Evolutionary conservation across 306 rosid genomes (phyloP).

Genomic region (Boehmeria nivea): DNA sequence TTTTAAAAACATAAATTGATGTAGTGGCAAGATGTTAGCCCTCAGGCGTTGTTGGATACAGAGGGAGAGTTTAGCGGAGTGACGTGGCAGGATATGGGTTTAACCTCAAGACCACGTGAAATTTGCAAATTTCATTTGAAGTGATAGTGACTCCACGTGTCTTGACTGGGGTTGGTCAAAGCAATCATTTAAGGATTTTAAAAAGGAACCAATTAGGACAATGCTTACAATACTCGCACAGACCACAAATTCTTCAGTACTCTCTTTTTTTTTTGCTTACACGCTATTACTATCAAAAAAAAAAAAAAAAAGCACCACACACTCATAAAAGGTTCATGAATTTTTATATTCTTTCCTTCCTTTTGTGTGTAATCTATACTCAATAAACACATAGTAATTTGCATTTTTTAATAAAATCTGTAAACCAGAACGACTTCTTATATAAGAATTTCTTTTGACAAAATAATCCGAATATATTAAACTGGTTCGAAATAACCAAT

Average conservation of each 20-base stretch:
- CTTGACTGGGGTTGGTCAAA: neutral
- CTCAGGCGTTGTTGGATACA: too few species aligned
- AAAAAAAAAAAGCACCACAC: neutral
- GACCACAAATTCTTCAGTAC: neutral
- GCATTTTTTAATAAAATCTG: too few species aligned
- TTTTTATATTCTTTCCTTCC: neutral
- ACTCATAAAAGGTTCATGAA: neutral
- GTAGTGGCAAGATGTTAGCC: too few species aligned
- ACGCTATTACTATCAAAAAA: neutral
- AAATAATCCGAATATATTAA: too few species aligned
- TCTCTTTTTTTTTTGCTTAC: too few species aligned
- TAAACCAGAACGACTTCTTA: too few species aligned
- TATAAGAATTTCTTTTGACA: too few species aligned
- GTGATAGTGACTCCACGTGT: conserved; percentile 35
- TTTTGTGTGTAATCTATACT: neutral
- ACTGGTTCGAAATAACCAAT: too few species aligned
- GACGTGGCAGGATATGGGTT: conserved; percentile 7
- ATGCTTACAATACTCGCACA: neutral
- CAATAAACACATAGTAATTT: too few species aligned
- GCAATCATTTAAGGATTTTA: conserved; percentile 10
- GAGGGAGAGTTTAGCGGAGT: too few species aligned
- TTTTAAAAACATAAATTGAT: too few species aligned
- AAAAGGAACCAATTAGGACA: neutral
- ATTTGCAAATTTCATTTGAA: neutral
- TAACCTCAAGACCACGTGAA: conserved; percentile 29